phyloP scores from a whole-genome alignment of 179 eudicot genomes.

The Nepenthes alata region DNA sequence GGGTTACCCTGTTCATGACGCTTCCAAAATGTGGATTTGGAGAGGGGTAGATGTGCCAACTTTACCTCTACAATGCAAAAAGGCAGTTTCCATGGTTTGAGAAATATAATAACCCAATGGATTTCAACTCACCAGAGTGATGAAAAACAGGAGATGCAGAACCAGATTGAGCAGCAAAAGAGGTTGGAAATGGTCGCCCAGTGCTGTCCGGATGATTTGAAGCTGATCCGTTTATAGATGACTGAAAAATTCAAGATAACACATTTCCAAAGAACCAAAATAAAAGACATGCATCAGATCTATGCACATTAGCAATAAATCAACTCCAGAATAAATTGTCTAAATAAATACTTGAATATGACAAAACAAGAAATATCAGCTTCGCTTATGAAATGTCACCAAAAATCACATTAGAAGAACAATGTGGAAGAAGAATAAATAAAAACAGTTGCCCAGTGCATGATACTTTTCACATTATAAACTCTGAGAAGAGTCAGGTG shows the following conservation, averaged over 20 bases:
- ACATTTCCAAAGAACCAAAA: conserved; percentile 4
- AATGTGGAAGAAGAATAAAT: not conserved
- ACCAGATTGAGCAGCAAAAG: conserved; percentile 56
- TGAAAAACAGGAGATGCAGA: conserved; percentile 55
- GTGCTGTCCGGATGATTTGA: conserved; percentile 51
- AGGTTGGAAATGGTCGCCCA: conserved; percentile 38
- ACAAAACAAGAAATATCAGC: not conserved
- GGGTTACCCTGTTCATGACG: no score
- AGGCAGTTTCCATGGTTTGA: not conserved
- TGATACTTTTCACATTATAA: no score
- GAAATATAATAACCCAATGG: conserved; percentile 5
- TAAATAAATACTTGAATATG: not conserved
- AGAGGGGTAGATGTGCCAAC: no score
- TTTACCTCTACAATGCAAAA: no score
- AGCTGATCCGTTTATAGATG: conserved; percentile 43
- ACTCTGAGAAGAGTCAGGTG: no score
- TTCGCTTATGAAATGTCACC: not conserved
- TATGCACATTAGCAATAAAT: not conserved
- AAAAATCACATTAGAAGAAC: not conserved
- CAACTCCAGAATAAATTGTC: not conserved
- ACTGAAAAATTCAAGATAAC: conserved; percentile 26
- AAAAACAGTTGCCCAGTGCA: no score
- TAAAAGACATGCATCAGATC: not conserved
- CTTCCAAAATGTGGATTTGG: no score
- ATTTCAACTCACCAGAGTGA: conserved; percentile 50